phyloP scores from a whole-genome alignment of 2,329 filamentous ascomycete species.

The Alternaria longipes region DNA sequence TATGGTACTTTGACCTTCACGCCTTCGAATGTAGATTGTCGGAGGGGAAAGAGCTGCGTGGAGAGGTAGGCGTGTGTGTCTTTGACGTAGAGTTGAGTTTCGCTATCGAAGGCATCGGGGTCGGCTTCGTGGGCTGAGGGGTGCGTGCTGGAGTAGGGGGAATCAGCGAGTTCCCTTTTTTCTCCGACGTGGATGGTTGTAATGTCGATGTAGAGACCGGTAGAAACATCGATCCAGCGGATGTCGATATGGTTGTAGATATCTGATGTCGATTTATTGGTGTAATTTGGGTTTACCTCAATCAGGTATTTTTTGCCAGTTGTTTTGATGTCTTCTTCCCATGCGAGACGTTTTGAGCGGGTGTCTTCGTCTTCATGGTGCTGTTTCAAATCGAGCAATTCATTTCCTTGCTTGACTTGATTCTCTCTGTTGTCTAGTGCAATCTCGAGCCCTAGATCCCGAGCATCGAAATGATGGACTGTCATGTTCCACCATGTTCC shows the following conservation, averaged over 20 bases:
- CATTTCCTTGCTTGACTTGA: not conserved
- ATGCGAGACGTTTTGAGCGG: not conserved
- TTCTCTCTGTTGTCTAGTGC: not conserved
- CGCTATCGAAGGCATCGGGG: not conserved
- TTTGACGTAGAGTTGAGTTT: conserved; percentile 56
- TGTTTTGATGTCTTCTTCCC: conserved; percentile 22
- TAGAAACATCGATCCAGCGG: conserved; percentile 68
- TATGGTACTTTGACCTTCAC: conserved; percentile 65
- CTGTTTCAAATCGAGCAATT: too few relatives aligned
- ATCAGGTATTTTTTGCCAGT: conserved; percentile 59
- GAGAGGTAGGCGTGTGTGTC: conserved; percentile 65
- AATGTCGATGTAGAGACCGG: conserved; percentile 70
- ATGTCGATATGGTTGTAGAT: conserved; percentile 66
- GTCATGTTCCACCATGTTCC: conserved; percentile 70
- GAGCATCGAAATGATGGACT: conserved; percentile 54
- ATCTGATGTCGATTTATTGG: conserved; percentile 57
- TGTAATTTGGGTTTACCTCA: conserved; percentile 67
- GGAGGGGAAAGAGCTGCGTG: conserved; percentile 66
- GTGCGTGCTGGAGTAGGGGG: not conserved
- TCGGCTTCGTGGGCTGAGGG: conserved; percentile 8
- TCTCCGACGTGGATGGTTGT: conserved; percentile 61
- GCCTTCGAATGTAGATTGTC: conserved; percentile 64
- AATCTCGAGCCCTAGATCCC: conserved; percentile 17
- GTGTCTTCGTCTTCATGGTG: conserved; percentile 31
- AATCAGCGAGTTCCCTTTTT: not conserved